Evolutionary conservation across 768 basidiomycete genomes (phyloP).

Genomic region (Kwoniella europaea): DNA sequence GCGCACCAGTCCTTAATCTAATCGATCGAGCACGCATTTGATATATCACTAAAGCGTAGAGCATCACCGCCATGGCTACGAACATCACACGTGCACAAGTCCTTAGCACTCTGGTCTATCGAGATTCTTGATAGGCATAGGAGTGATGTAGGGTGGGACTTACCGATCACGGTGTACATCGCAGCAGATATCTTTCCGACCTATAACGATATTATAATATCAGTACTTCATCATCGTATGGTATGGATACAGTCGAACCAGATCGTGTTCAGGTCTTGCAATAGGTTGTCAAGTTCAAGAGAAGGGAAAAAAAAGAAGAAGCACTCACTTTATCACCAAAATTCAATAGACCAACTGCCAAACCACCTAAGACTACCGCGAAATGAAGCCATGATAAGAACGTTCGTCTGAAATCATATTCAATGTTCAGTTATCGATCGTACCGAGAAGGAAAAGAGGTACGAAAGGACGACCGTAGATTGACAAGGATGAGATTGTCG

Average conservation of each 20-base stretch:
- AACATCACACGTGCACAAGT: not conserved
- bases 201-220: constrained; percentile 58
- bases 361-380: constrained; percentile 93
- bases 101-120: no score
- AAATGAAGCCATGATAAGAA: constrained; percentile 99
- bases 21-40: constrained; percentile 96
- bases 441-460: no score
- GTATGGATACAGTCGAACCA: no score
- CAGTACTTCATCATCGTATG: constrained; percentile 4
- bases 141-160: constrained; percentile 46
- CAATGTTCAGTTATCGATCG: no score
- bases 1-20: constrained; percentile 84
- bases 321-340: constrained; percentile 87
- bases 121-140: no score
- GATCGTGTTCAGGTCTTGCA: no score
- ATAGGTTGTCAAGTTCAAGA: no score
- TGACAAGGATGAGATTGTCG: no score
- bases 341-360: constrained; percentile 93
- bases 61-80: constrained; percentile 93
- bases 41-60: constrained; percentile 92
- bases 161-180: constrained; percentile 93
- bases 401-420: constrained; percentile 60
- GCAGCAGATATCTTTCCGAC: constrained; percentile 94
- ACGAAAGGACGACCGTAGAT: no score
- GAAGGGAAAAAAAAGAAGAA: not conserved